phyloP scores from a whole-genome alignment of 2,329 filamentous ascomycete species.

The Penicillium sp. region DNA sequence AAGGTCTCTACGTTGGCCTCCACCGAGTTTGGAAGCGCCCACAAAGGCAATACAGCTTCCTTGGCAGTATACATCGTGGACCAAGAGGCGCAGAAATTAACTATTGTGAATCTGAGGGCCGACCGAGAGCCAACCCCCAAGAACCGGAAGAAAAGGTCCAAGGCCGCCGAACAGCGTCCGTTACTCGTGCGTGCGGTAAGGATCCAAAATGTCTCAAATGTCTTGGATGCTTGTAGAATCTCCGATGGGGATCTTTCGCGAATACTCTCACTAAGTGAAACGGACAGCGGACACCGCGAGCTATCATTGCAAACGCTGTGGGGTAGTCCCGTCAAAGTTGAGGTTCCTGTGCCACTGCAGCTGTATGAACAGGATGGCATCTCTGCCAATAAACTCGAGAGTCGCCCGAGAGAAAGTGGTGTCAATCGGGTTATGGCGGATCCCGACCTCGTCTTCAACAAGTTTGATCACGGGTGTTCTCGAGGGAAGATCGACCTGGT shows the following conservation, averaged over 20 bases:
- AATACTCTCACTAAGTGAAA: slow-evolving; percentile 68
- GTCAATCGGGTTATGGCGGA: slow-evolving; percentile 48
- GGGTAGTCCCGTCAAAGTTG: slow-evolving; percentile 68
- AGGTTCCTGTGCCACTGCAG: slow-evolving; percentile 58
- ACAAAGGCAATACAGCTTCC: slow-evolving; percentile 33
- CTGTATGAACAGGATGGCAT: slow-evolving; percentile 61
- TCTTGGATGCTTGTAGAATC: slow-evolving; percentile 72
- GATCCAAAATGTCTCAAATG: slow-evolving; percentile 62
- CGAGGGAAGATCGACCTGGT: slow-evolving; percentile 65
- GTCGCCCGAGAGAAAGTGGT: slow-evolving; percentile 55
- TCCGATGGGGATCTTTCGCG: slow-evolving; percentile 66
- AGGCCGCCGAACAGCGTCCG: slow-evolving; percentile 26
- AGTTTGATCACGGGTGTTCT: slow-evolving; percentile 59
- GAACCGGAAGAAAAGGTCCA: slow-evolving; percentile 31
- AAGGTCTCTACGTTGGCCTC: slow-evolving; percentile 65
- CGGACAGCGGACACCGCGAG: slow-evolving; percentile 62
- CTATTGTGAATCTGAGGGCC: slow-evolving; percentile 64
- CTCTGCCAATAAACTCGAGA: slow-evolving; percentile 54
- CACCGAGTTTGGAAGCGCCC: slow-evolving; percentile 33
- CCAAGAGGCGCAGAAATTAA: slow-evolving; percentile 63
- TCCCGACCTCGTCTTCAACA: slow-evolving; percentile 46
- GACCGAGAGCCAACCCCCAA: slow-evolving; percentile 43
- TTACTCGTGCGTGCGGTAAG: slow-evolving; percentile 41
- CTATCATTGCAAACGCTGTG: slow-evolving; percentile 74
- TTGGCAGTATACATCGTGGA: slow-evolving; percentile 67